A percentile compares a stretch with the other conserved stretches of the same genome.
Evolutionary conservation across 345 rosid species (phyloP).

Genomic region (Xanthoceras sorbifolium): DNA sequence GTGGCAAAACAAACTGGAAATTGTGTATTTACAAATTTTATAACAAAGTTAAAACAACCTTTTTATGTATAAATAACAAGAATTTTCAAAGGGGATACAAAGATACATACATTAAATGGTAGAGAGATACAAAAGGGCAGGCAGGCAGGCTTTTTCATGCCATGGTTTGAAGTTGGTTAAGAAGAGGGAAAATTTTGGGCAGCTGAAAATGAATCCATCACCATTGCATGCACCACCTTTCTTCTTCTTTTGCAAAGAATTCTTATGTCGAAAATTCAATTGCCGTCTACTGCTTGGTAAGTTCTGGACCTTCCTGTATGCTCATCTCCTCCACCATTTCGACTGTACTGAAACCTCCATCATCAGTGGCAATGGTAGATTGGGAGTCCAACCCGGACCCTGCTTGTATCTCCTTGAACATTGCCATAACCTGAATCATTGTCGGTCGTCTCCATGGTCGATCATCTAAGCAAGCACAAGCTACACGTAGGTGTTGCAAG

Average conservation of each 20-base stretch:
- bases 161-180: constrained; percentile 22
- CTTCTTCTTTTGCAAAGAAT: constrained; percentile 26
- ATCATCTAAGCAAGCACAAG: constrained; percentile 84
- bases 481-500: constrained; percentile 65
- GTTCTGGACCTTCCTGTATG: constrained; percentile 76
- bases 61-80: constrained; percentile 45
- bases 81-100: constrained; percentile 29
- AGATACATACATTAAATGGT: constrained; percentile 47
- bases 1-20: constrained; percentile 19
- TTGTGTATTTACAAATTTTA: constrained; percentile 44
- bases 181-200: constrained; percentile 34
- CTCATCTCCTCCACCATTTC: constrained; percentile 81
- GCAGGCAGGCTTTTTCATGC: constrained; percentile 6
- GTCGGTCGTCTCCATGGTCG: constrained; percentile 68
- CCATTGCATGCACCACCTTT: constrained; percentile 23
- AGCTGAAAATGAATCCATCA: constrained; percentile 25
- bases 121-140: constrained; percentile 31
- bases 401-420: constrained; percentile 78
- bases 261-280: constrained; percentile 27
- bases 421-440: constrained; percentile 78
- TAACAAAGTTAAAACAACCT: constrained; percentile 34
- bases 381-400: constrained; percentile 78
- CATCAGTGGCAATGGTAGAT: constrained; percentile 69
- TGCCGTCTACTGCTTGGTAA: constrained; percentile 35
- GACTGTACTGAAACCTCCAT: constrained; percentile 57